Evolutionary conservation across 257 asterid genomes (phyloP).

Genomic region (Penstemon newberryi): DNA sequence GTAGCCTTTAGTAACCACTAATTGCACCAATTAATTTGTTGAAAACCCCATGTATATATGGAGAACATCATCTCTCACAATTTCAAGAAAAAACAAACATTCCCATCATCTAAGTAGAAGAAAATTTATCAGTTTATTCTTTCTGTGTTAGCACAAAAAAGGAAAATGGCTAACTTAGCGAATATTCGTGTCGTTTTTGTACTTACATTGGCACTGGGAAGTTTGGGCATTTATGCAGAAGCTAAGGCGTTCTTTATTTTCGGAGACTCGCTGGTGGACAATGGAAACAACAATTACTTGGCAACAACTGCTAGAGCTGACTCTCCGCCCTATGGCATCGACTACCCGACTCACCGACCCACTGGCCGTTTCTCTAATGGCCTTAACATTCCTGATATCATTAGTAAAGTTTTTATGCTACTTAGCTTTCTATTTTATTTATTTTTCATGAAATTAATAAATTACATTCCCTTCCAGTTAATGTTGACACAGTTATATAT

Average conservation of each 20-base stretch:
- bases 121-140: neutral
- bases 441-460: too few relatives aligned
- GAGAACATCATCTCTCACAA: conserved; percentile 26
- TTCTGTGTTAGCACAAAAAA: conserved; percentile 8
- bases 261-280: conserved; percentile 78
- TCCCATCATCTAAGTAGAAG: neutral
- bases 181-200: conserved; percentile 15
- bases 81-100: conserved; percentile 18
- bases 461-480: too few relatives aligned
- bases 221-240: conserved; percentile 22
- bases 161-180: conserved; percentile 30
- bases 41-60: conserved; percentile 33
- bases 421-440: neutral
- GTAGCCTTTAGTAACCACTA: conserved; percentile 28
- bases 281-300: conserved; percentile 70
- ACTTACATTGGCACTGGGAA: conserved; percentile 18
- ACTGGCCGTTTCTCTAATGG: conserved; percentile 85
- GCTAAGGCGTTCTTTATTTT: conserved; percentile 66
- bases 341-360: conserved; percentile 61
- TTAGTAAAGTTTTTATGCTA: conserved; percentile 39
- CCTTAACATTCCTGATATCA: conserved; percentile 66
- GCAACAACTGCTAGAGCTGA: conserved; percentile 77
- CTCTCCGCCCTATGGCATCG: conserved; percentile 75
- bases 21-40: conserved; percentile 34
- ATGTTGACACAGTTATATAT: neutral